Evolutionary conservation across 2,329 filamentous ascomycete genomes (phyloP), one percentile per base, ranked within the genome.

Genomic region (Myrmaecium sp.): DNA sequence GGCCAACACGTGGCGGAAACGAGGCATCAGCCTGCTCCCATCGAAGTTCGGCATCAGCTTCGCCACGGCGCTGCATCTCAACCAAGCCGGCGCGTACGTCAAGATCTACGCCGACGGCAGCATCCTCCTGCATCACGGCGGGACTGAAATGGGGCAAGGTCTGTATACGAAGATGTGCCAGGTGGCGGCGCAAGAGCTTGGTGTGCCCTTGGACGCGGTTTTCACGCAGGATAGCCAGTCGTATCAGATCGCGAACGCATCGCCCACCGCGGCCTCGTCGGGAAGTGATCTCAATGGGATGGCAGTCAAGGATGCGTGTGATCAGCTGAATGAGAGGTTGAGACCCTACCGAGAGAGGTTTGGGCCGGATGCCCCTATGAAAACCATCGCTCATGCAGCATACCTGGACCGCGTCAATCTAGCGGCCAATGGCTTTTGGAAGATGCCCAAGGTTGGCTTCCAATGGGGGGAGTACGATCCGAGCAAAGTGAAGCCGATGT

Each of bases 41-140:
- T 94, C 84, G 23, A 95, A 95, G 45, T 95, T 95, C 40, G 86
- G 86, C 40, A 93, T 95, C 40, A 92, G 82, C 2, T 95, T 93
- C 30, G 49, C 49, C 48, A 94, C 86, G 0, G 86, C 86, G 0
- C 60, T 93, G 3, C 93, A 89, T 60, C 66, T 95, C 39, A 95
- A 95, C 49, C 86, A 95, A 50, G 86, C 84, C 2, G 83, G 81
- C 29, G 84, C 86, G 1, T 60, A 94, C 27, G 80, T 95, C 6
- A 86, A 95, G 51, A 82, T 95, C 33, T 95, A 94, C 46, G 84
- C 92, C 43, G 86, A 95, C 39, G 86, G 89, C 0, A 89, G 79
- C 6, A 66, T 95, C 4, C 62, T 95, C 1, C 75, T 95, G 5
- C 86, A 89, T 3, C 89, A 95, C 39, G 89, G 86, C 28, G 89